Conservation (phyloP, 2,329 filamentous ascomycete species). For the Aspergillus ibericus region DNA sequence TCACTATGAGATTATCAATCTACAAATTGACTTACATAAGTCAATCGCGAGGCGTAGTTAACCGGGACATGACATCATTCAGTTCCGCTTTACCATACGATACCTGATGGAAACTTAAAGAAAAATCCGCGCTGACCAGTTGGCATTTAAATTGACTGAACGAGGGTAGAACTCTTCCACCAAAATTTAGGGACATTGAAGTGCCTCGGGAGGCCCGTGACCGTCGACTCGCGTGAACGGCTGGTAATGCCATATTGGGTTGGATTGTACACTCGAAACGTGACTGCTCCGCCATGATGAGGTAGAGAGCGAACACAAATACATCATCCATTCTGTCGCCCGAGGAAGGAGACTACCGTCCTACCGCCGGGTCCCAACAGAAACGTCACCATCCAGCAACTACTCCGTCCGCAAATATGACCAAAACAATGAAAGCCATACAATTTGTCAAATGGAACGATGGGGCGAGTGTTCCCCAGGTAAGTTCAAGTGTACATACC, state of each 20-base stretch:
- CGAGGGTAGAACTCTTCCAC: too few relatives aligned
- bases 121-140: background rate
- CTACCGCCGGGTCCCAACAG: too few relatives aligned
- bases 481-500: slow-evolving; percentile 28
- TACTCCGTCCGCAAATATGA: background rate
- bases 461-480: slow-evolving; percentile 57
- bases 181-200: too few relatives aligned
- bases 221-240: too few relatives aligned
- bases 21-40: background rate
- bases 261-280: too few relatives aligned
- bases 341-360: too few relatives aligned
- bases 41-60: background rate
- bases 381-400: too few relatives aligned
- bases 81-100: background rate
- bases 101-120: background rate
- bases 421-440: background rate
- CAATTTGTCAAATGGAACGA: slow-evolving; percentile 55
- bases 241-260: too few relatives aligned
- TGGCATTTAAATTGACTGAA: background rate
- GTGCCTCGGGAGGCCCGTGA: too few relatives aligned
- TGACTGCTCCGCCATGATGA: too few relatives aligned
- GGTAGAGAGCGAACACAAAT: too few relatives aligned
- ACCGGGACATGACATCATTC: background rate
- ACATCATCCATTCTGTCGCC: too few relatives aligned
- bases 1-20: background rate